Percentiles rank a stretch among this genome's conserved stretches.
phyloP scores from a whole-genome alignment of 352 stramenopile species.

The Phytophthora tubulina region DNA sequence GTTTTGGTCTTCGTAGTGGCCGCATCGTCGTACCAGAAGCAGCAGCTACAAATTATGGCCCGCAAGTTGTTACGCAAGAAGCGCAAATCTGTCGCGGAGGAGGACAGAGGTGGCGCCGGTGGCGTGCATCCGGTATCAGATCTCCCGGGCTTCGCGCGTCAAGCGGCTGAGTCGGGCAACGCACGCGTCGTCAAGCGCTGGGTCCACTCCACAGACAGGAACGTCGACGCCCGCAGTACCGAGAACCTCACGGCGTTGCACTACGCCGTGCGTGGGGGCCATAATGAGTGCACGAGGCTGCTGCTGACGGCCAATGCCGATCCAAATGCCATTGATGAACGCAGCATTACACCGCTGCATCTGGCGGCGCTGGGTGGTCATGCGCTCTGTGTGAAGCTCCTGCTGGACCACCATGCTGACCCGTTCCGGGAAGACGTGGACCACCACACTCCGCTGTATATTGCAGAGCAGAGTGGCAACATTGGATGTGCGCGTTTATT shows the following conservation, averaged over 20 bases:
- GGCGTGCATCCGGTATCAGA: conserved; percentile 41
- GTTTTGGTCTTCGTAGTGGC: conserved; percentile 71
- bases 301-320: conserved; percentile 69
- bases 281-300: conserved; percentile 82
- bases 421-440: conserved; percentile 86
- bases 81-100: conserved; percentile 51
- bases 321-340: conserved; percentile 79
- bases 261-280: conserved; percentile 75
- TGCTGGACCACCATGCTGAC: conserved; percentile 83
- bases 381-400: conserved; percentile 82
- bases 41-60: conserved; percentile 83
- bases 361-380: conserved; percentile 76
- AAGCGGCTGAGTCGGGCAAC: conserved; percentile 80
- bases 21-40: conserved; percentile 81
- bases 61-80: conserved; percentile 82
- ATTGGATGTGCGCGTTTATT: conserved; percentile 77
- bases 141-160: conserved; percentile 71
- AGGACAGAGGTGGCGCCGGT: conserved; percentile 36
- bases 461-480: conserved; percentile 81
- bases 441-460: conserved; percentile 69
- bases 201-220: conserved; percentile 72
- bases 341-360: conserved; percentile 79
- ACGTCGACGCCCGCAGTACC: conserved; percentile 71
- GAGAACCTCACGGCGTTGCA: conserved; percentile 88
- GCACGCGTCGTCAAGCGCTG: conserved; percentile 84